Conservation (phyloP, 495 filamentous ascomycete species). For the Xylaria acuta region DNA sequence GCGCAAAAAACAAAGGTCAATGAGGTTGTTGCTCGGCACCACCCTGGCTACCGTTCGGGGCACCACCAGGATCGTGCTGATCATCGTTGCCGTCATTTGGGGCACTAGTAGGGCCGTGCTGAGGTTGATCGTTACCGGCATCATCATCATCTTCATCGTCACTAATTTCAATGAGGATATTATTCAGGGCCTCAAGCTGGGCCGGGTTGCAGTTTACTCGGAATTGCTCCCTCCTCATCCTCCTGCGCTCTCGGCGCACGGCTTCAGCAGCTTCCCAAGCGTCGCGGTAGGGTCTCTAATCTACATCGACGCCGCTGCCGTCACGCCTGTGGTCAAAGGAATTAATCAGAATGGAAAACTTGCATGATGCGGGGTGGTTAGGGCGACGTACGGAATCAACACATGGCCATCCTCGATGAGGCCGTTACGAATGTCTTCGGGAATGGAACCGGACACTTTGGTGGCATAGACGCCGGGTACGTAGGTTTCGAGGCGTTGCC, state of each 20-base stretch:
- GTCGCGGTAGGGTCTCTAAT: constrained; percentile 33
- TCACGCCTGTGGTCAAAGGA: constrained; percentile 50
- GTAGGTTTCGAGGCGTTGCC: constrained; percentile 89
- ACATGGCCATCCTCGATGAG: constrained; percentile 72
- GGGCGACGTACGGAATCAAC: constrained; percentile 64
- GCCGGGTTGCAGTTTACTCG: background rate
- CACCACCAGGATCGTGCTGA: background rate
- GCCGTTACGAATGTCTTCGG: constrained; percentile 67
- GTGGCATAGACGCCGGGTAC: constrained; percentile 89
- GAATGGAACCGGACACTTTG: constrained; percentile 78
- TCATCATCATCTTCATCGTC: background rate
- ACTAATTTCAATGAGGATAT: background rate
- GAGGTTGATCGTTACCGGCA: background rate
- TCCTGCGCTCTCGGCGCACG: constrained; percentile 21
- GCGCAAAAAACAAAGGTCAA: background rate
- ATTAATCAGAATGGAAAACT: constrained; percentile 1
- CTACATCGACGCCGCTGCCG: constrained; percentile 58
- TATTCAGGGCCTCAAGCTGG: background rate
- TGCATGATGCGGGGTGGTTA: background rate
- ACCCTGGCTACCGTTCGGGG: background rate
- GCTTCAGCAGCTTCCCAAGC: background rate
- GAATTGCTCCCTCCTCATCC: background rate
- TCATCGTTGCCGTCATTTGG: background rate
- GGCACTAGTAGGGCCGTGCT: background rate
- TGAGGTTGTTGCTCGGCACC: background rate